phyloP scores from a whole-genome alignment of 768 basidiomycete genomes.

The Cystofilobasidium capitatum region DNA sequence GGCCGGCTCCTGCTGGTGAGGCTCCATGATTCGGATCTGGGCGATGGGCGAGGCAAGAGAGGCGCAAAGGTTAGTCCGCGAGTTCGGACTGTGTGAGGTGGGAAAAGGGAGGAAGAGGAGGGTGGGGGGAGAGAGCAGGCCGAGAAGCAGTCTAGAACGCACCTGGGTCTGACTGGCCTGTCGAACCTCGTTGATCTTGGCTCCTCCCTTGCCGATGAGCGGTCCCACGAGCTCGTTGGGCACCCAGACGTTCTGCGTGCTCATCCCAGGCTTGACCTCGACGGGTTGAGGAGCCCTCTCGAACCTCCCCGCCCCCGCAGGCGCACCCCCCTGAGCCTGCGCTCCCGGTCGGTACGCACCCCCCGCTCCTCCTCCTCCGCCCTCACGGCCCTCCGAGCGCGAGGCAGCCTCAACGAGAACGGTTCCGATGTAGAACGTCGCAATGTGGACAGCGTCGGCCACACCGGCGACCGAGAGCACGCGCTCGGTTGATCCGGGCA shows the following conservation, averaged over 20 bases:
- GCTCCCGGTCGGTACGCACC: slow-evolving; percentile 24
- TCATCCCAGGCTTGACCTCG: slow-evolving; percentile 50
- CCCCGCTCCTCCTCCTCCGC: slow-evolving; percentile 50
- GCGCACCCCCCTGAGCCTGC: slow-evolving; percentile 17
- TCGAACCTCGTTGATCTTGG: slow-evolving; percentile 97
- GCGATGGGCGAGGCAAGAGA: slow-evolving; percentile 40
- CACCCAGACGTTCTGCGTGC: slow-evolving; percentile 96
- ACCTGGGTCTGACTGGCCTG: slow-evolving; percentile 80
- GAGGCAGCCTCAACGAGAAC: slow-evolving; percentile 52
- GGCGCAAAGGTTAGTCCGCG: no score
- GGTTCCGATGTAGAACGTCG: slow-evolving; percentile 97
- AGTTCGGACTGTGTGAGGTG: no score
- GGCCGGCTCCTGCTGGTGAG: slow-evolving; percentile 48
- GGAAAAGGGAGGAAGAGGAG: slow-evolving; percentile 55
- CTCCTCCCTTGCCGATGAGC: slow-evolving; percentile 92
- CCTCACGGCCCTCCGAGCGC: slow-evolving; percentile 28
- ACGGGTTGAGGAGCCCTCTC: slow-evolving; percentile 46
- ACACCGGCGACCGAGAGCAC: slow-evolving; percentile 96
- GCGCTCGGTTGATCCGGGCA: slow-evolving; percentile 99
- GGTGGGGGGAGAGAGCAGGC: slow-evolving; percentile 41
- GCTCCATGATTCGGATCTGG: slow-evolving; percentile 95
- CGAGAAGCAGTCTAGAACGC: neutral
- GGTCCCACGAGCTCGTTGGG: slow-evolving; percentile 84
- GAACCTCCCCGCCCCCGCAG: slow-evolving; percentile 23
- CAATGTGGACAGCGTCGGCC: slow-evolving; percentile 97